phyloP scores from a whole-genome alignment of 1,284 basidiomycete species.

The Cronartium quercuum region DNA sequence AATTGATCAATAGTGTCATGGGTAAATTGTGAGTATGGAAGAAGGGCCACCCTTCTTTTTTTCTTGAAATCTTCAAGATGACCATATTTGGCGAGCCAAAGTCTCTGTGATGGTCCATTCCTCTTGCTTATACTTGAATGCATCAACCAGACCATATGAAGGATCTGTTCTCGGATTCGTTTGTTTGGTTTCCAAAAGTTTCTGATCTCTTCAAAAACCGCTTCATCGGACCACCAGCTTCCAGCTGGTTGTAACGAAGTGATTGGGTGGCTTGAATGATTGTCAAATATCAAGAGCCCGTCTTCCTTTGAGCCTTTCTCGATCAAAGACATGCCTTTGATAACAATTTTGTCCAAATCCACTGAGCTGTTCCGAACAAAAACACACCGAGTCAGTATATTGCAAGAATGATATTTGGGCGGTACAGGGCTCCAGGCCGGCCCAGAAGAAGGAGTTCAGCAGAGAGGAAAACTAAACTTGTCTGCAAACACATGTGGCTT shows the following conservation, averaged over 20 bases:
- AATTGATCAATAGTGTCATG: neutral
- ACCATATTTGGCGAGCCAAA: neutral
- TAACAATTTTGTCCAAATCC: neutral
- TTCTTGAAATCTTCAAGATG: neutral
- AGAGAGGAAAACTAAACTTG: neutral
- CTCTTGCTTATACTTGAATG: neutral
- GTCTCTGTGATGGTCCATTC: neutral
- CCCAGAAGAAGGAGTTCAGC: too few relatives aligned
- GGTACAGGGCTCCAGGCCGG: too few relatives aligned
- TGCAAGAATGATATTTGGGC: too few relatives aligned
- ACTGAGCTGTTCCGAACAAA: neutral
- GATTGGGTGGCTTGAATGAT: neutral
- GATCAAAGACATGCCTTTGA: neutral
- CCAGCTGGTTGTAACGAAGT: neutral
- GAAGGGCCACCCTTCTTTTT: neutral
- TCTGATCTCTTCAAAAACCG: neutral
- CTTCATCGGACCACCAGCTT: constrained; percentile 3
- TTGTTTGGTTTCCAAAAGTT: neutral
- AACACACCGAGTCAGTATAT: neutral
- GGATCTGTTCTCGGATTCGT: neutral
- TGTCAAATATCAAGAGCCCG: neutral
- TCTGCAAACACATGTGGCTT: neutral
- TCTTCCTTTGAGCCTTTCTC: neutral
- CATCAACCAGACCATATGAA: constrained; percentile 1
- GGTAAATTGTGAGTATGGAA: neutral